Evolutionary conservation across 106 monocot genomes (phyloP), one percentile per base, ranked within the genome.

Genomic region (Agapanthus africanus): DNA sequence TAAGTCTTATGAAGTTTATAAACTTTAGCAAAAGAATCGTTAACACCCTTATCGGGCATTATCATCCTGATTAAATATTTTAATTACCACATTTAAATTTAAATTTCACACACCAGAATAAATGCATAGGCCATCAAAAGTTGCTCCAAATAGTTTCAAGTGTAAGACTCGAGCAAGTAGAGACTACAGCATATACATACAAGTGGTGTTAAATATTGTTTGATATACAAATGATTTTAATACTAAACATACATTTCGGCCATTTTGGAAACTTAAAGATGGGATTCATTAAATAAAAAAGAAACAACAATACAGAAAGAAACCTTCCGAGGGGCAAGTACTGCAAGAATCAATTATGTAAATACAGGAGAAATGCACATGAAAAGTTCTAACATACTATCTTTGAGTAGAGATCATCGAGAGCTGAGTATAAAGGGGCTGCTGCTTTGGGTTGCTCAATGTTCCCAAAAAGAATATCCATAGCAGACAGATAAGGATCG

Each of bases 371-470:
- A 36, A n/a, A 61, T 61, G 35, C 61, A 19, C 4, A 28, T 36
- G 35, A 35, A n/a, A 9, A 6, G 35, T 36, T 61, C 36, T 61
- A 61, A 61, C 36, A 21, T 61, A 18, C 31, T 18, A 61, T 61
- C 16, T 61, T 61, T 61, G 61, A 33, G 61, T 35, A 61, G 4
- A 61, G 61, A 61, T 61, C 61, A 36, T 61, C 61, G 36, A 92
- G 76, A n/a, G 92, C 82, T 21, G 81, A 51, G 67, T 92, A 92
- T 7, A 92, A 60, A 26, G 83, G 82, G 9, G 62, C 72, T 8
- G 92, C 92, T 32, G 92, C 92, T 78, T 73, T 80, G 6, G 92
- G 92, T 50, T 70, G 67, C 71, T 83, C 83, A 11, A 92, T 77
- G 0, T 59, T 79, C 4, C 92, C 92, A 30, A 88, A 35, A 54